phyloP scores from a whole-genome alignment of 768 basidiomycete genomes.

The Mycena polygramma region DNA sequence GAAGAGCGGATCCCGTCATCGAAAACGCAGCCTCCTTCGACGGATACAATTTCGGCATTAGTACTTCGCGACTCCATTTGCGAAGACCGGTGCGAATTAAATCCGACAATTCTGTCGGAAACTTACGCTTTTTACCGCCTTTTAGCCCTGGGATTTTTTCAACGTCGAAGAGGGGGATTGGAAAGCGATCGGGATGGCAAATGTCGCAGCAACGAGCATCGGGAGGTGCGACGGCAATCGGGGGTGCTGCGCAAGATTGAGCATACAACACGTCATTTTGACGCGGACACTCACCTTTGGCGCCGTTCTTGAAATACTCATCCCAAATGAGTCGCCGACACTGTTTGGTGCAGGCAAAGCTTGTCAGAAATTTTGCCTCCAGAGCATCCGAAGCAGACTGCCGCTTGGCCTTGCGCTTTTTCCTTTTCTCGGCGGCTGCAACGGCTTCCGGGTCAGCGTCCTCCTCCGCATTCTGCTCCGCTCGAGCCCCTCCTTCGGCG shows the following conservation, averaged over 20 bases:
- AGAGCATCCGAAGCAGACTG: conserved; percentile 10
- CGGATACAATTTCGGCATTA: conserved; percentile 26
- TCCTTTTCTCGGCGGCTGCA: too few species aligned
- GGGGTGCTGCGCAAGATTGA: not conserved
- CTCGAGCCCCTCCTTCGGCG: too few species aligned
- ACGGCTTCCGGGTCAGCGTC: too few species aligned
- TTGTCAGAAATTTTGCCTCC: conserved; percentile 21
- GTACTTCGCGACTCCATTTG: conserved; percentile 22
- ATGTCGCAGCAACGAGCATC: conserved; percentile 33
- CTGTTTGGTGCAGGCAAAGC: conserved; percentile 9
- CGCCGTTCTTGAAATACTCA: conserved; percentile 37
- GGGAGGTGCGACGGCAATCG: not conserved
- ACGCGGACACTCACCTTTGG: conserved; percentile 24
- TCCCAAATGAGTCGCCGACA: conserved; percentile 36
- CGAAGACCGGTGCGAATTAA: conserved; percentile 8
- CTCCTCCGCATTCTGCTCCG: too few species aligned
- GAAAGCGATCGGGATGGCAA: conserved; percentile 29
- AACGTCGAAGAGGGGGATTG: conserved; percentile 9
- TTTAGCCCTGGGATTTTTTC: conserved; percentile 23
- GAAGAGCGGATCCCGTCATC: conserved; percentile 13
- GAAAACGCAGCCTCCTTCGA: conserved; percentile 21
- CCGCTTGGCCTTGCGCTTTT: too few species aligned
- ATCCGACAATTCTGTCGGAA: not conserved
- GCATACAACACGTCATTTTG: too few species aligned
- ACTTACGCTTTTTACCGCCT: conserved; percentile 26